Percentiles rank a stretch among this genome's conserved stretches.
These are phyloP conservation scores for Trametes coccinea DNA, from an alignment of 768 basidiomycete species.

Conservation along the genomic window DNA sequence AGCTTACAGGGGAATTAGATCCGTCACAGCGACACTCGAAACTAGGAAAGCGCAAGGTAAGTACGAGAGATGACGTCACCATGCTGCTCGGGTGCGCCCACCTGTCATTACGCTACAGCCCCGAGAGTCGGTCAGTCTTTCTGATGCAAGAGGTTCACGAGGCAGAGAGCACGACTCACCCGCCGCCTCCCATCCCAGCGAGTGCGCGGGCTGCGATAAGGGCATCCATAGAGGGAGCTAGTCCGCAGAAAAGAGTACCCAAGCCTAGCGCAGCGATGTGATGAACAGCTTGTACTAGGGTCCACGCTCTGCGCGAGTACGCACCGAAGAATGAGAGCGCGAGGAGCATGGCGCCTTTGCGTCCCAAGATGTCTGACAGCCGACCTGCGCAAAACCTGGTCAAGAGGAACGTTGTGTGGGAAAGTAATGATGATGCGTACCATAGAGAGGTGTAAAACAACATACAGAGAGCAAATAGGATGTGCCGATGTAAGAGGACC, in stretches of 20 bases:
- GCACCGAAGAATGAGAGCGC: slow-evolving; percentile 82
- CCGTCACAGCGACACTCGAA: slow-evolving; percentile 79
- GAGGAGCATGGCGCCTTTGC: slow-evolving; percentile 85
- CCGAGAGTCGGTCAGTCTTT: slow-evolving; percentile 17
- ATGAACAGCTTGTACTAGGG: slow-evolving; percentile 19
- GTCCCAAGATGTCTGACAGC: slow-evolving; percentile 80
- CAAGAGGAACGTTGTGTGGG: slow-evolving; percentile 21
- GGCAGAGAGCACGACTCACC: slow-evolving; percentile 49
- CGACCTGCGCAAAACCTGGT: slow-evolving; percentile 53
- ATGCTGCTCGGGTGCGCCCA: slow-evolving; percentile 30
- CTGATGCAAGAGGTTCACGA: slow-evolving; percentile 24
- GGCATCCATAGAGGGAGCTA: slow-evolving; percentile 82
- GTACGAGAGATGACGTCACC: slow-evolving; percentile 22
- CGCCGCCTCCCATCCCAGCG: slow-evolving; percentile 92
- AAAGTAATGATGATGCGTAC: slow-evolving; percentile 38
- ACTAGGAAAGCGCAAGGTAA: slow-evolving; percentile 45
- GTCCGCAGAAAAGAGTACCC: slow-evolving; percentile 84
- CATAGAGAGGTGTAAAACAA: slow-evolving; percentile 89
- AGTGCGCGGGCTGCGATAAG: slow-evolving; percentile 81
- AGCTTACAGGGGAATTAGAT: slow-evolving; percentile 84
- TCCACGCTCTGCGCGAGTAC: slow-evolving; percentile 19
- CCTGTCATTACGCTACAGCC: slow-evolving; percentile 79
- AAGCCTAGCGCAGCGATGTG: slow-evolving; percentile 46
- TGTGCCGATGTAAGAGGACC: slow-evolving; percentile 86
- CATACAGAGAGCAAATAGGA: slow-evolving; percentile 86